Conservation (phyloP, 2,329 filamentous ascomycete genomes). For the Fusarium odoratissimum region DNA sequence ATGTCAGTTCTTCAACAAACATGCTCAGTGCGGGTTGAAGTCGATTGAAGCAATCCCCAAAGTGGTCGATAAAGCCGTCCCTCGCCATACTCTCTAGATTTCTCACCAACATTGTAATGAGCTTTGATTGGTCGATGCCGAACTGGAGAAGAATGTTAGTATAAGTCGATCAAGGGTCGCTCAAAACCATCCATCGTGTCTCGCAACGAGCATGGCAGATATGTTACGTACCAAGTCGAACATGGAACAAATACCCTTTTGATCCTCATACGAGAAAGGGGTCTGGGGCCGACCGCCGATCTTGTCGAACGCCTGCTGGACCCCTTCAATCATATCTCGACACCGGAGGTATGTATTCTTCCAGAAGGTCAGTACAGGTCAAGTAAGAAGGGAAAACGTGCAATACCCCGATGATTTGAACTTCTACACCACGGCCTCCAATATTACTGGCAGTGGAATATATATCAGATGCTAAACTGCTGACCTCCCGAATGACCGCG, state of each 20-base stretch:
- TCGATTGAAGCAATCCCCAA: constrained; percentile 22
- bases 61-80: constrained; percentile 18
- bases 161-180: not conserved
- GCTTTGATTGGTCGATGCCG: constrained; percentile 15
- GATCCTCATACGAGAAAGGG: constrained; percentile 11
- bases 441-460: constrained; percentile 2
- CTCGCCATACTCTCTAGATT: constrained; percentile 2
- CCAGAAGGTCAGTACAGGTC: not conserved
- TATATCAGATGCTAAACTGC: constrained; percentile 3
- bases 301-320: not conserved
- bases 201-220: not conserved
- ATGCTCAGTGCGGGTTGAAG: constrained; percentile 1
- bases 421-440: constrained; percentile 4
- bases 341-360: constrained; percentile 29
- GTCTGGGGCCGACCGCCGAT: not conserved
- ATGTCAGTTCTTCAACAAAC: constrained; percentile 8
- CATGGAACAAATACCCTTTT: constrained; percentile 13
- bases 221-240: constrained; percentile 15
- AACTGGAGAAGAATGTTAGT: constrained; percentile 20
- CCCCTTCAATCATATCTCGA: constrained; percentile 12
- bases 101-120: constrained; percentile 3
- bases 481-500: not conserved
- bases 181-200: not conserved
- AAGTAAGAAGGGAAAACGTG: not conserved
- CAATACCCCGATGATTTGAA: constrained; percentile 4